Conservation (phyloP, 805 yeast genomes). For the Barnettozyma populi region DNA sequence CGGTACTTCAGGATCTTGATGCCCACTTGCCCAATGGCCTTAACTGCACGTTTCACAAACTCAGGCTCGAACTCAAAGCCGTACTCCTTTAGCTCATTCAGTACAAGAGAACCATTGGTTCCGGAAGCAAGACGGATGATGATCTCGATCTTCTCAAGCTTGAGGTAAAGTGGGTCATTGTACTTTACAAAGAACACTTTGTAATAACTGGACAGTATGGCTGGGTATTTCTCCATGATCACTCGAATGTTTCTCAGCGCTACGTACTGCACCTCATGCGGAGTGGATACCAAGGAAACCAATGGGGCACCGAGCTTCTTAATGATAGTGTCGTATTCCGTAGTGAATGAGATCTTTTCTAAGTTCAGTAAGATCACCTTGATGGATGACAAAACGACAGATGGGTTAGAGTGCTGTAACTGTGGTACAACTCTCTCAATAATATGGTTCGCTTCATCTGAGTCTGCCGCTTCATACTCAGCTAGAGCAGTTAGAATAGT, state of each 20-base stretch:
- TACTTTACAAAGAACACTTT: slow-evolving; percentile 88
- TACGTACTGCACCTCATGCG: slow-evolving; percentile 93
- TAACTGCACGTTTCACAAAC: slow-evolving; percentile 60
- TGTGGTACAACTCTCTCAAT: slow-evolving; percentile 91
- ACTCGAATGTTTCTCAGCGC: slow-evolving; percentile 88
- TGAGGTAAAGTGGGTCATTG: slow-evolving; percentile 75
- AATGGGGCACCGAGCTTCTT: slow-evolving; percentile 79
- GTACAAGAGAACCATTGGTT: slow-evolving; percentile 48
- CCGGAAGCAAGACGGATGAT: slow-evolving; percentile 64
- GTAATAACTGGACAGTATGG: slow-evolving; percentile 67
- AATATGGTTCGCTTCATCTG: slow-evolving; percentile 72
- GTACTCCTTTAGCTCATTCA: slow-evolving; percentile 73
- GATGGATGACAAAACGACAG: slow-evolving; percentile 83
- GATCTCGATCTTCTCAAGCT: slow-evolving; percentile 71
- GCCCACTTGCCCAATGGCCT: slow-evolving; percentile 68
- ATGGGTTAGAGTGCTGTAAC: slow-evolving; percentile 93
- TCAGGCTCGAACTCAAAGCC: slow-evolving; percentile 82
- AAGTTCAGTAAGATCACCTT: slow-evolving; percentile 73
- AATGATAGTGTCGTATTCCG: slow-evolving; percentile 41
- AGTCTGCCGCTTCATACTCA: slow-evolving; percentile 53
- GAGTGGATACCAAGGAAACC: slow-evolving; percentile 79
- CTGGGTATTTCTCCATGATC: slow-evolving; percentile 83
- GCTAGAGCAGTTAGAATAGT: slow-evolving; percentile 78
- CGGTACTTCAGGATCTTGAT: slow-evolving; percentile 49
- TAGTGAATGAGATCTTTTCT: slow-evolving; percentile 34